Percentiles rank a stretch among this genome's conserved stretches.
phyloP scores from a whole-genome alignment of 2,329 filamentous ascomycete species.

The Reticulascus tulasneorum region DNA sequence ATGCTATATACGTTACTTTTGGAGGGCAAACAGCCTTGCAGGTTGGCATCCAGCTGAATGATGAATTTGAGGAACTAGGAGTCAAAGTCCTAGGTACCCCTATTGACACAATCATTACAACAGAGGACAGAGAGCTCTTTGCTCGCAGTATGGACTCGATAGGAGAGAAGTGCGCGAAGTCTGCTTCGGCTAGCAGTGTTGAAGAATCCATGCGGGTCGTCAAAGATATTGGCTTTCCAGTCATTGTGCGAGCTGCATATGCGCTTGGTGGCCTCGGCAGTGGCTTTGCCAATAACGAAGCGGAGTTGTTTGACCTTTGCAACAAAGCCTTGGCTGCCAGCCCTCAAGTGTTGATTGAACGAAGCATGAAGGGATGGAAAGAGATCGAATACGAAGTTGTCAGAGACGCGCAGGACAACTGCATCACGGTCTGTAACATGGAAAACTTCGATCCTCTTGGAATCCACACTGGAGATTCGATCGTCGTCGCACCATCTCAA shows the following conservation, averaged over 20 bases:
- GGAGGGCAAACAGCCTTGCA: constrained; percentile 96
- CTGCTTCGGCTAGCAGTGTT: constrained; percentile 82
- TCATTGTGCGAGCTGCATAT: constrained; percentile 95
- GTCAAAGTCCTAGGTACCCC: constrained; percentile 94
- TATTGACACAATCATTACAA: constrained; percentile 97
- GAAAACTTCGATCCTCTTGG: constrained; percentile 99
- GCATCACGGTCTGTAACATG: constrained; percentile 99
- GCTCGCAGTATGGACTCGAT: constrained; percentile 98
- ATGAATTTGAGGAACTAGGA: constrained; percentile 89
- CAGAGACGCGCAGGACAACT: constrained; percentile 92
- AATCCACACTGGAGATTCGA: constrained; percentile 97
- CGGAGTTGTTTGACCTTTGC: constrained; percentile 81
- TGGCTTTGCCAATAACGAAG: constrained; percentile 87
- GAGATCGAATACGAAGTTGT: constrained; percentile 99
- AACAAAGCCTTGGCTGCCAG: constrained; percentile 92
- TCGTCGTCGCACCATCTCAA: constrained; percentile 95
- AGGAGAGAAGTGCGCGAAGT: constrained; percentile 96
- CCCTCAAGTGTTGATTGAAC: constrained; percentile 93
- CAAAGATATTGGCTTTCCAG: constrained; percentile 88
- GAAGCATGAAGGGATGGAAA: constrained; percentile 99
- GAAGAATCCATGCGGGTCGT: constrained; percentile 88
- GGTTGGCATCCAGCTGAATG: constrained; percentile 95
- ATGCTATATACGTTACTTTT: constrained; percentile 97
- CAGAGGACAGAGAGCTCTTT: constrained; percentile 95
- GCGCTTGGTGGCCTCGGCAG: constrained; percentile 92